Evolutionary conservation across 2,329 filamentous ascomycete genomes (phyloP).

Genomic region (Cadophora gregata): DNA sequence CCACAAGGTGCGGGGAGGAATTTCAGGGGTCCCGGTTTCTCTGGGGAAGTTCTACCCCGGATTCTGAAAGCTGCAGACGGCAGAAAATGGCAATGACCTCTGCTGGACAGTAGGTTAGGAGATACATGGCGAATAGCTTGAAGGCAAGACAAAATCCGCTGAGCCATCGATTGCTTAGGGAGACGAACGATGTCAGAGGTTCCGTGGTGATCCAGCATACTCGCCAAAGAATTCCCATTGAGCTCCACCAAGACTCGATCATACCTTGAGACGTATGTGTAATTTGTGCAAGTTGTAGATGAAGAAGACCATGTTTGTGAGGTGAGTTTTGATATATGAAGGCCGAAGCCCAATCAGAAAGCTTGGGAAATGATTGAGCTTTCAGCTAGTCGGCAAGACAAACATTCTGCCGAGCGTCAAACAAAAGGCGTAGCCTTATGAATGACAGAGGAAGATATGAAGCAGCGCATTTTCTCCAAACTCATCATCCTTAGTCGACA

Average conservation of each 20-base stretch:
- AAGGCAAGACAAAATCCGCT: no score
- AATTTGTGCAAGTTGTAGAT: no score
- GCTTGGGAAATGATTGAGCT: neutral
- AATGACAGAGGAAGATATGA: neutral
- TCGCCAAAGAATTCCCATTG: no score
- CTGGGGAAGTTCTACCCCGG: neutral
- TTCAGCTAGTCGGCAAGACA: neutral
- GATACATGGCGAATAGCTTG: no score
- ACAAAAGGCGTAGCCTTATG: conserved; percentile 15
- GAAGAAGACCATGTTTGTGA: no score
- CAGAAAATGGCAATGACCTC: no score
- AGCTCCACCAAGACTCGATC: no score
- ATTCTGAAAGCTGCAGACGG: neutral
- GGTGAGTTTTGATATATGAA: neutral
- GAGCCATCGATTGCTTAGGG: no score
- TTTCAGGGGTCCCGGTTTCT: neutral
- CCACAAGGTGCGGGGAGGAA: conserved; percentile 4
- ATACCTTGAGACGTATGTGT: no score
- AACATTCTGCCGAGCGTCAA: conserved; percentile 16
- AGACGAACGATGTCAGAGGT: neutral
- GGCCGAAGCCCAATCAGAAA: neutral
- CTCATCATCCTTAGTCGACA: neutral
- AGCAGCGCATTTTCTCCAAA: neutral
- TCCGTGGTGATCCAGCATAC: neutral
- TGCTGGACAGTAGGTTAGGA: no score